Conservation (phyloP, 805 yeast genomes). For the Suhomyces sp. region DNA sequence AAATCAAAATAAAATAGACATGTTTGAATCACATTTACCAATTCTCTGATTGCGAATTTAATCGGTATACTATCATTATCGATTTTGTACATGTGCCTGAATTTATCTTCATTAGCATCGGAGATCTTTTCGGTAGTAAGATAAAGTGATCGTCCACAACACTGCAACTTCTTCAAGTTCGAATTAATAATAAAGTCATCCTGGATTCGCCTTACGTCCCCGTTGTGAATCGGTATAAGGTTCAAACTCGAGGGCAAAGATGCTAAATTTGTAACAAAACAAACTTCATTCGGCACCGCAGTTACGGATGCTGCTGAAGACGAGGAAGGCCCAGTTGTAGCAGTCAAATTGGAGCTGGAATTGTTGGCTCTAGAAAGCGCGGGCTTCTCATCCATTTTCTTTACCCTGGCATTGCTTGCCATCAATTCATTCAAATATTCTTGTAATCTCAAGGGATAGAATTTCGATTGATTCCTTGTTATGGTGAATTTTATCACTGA, state of each 20-base stretch:
- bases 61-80: constrained; percentile 49
- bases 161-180: constrained; percentile 69
- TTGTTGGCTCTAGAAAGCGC: neutral
- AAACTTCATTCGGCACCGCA: constrained; percentile 19
- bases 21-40: constrained; percentile 72
- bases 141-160: constrained; percentile 83
- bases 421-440: constrained; percentile 64
- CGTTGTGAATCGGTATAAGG: constrained; percentile 65
- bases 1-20: constrained; percentile 75
- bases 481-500: constrained; percentile 56
- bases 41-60: constrained; percentile 65
- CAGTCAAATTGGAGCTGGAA: neutral
- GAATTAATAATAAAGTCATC: constrained; percentile 67
- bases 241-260: constrained; percentile 73
- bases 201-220: constrained; percentile 51
- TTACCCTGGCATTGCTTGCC: constrained; percentile 66
- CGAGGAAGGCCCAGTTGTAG: neutral
- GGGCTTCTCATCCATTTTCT: constrained; percentile 36
- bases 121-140: constrained; percentile 63
- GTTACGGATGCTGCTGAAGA: neutral
- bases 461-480: constrained; percentile 42
- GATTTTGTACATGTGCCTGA: constrained; percentile 68
- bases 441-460: constrained; percentile 52
- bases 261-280: constrained; percentile 82
- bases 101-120: constrained; percentile 77